A percentile compares a stretch with the other conserved stretches of the same genome.
Evolutionary conservation across 2,329 filamentous ascomycete genomes (phyloP).

Genomic region (Aspergillus novoparasiticus): DNA sequence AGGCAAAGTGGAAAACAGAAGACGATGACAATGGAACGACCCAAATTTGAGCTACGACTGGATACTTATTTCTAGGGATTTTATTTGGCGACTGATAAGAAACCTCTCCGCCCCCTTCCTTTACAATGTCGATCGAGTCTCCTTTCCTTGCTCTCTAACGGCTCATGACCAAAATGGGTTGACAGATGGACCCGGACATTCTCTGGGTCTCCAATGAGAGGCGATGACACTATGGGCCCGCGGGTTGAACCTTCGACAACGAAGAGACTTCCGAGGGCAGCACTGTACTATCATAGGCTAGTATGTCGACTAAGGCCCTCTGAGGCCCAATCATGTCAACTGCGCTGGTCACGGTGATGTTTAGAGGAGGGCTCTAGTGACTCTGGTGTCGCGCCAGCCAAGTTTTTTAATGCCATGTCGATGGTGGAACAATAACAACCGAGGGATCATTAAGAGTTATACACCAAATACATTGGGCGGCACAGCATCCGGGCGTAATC

Average conservation of each 20-base stretch:
- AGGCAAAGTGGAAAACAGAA: neutral
- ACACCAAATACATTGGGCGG: neutral
- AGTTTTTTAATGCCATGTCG: neutral
- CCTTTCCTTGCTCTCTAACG: neutral
- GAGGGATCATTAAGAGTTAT: conserved; percentile 2
- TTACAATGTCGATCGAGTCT: neutral
- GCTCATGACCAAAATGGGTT: neutral
- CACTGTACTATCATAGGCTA: neutral
- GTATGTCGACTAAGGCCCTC: neutral
- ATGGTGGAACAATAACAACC: neutral
- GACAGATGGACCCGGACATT: neutral
- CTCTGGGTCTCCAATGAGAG: neutral
- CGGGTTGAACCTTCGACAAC: neutral
- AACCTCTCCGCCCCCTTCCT: neutral
- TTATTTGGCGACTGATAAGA: neutral
- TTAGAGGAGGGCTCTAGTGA: too few species aligned
- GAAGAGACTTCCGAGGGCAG: neutral
- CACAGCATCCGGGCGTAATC: neutral
- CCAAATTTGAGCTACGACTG: neutral
- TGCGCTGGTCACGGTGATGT: neutral
- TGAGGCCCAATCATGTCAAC: neutral
- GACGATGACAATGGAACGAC: neutral
- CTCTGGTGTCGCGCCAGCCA: too few species aligned
- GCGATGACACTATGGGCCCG: neutral
- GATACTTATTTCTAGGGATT: conserved; percentile 1